A percentile compares a stretch with the other conserved stretches of the same genome.
Evolutionary conservation across 2,329 filamentous ascomycete species (phyloP).

Genomic region (Fusarium begoniae): DNA sequence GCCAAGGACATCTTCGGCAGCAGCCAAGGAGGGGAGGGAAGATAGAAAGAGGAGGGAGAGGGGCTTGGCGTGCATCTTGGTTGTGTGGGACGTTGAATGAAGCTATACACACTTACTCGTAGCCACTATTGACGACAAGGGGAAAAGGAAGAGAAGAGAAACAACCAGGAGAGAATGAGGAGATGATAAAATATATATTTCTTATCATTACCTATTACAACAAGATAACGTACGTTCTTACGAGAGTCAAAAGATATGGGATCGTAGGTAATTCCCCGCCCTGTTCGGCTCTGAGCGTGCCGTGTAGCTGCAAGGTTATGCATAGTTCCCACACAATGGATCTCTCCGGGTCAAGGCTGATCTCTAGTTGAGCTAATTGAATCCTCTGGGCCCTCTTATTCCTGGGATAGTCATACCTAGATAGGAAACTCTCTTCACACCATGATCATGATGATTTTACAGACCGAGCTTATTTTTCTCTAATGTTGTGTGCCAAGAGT

Average conservation of each 20-base stretch:
- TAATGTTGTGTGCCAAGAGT: background rate
- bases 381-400: slow-evolving; percentile 9
- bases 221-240: background rate
- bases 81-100: background rate
- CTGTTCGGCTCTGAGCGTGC: slow-evolving; percentile 29
- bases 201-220: background rate
- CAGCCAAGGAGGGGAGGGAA: slow-evolving; percentile 50
- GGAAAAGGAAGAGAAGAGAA: background rate
- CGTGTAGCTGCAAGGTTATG: slow-evolving; percentile 18
- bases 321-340: background rate
- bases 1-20: slow-evolving; percentile 77
- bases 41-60: slow-evolving; percentile 49
- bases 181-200: background rate
- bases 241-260: background rate
- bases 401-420: background rate
- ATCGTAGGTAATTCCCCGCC: slow-evolving; percentile 4
- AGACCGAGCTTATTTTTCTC: background rate
- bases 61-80: slow-evolving; percentile 52
- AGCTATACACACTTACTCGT: slow-evolving; percentile 13
- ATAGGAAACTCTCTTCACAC: slow-evolving; percentile 10
- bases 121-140: background rate
- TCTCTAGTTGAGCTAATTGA: background rate
- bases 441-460: background rate
- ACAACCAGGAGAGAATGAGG: background rate
- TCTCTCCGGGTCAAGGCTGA: background rate